Conservation (phyloP, 805 yeast species). For the Jamesozyma spencerorum region DNA sequence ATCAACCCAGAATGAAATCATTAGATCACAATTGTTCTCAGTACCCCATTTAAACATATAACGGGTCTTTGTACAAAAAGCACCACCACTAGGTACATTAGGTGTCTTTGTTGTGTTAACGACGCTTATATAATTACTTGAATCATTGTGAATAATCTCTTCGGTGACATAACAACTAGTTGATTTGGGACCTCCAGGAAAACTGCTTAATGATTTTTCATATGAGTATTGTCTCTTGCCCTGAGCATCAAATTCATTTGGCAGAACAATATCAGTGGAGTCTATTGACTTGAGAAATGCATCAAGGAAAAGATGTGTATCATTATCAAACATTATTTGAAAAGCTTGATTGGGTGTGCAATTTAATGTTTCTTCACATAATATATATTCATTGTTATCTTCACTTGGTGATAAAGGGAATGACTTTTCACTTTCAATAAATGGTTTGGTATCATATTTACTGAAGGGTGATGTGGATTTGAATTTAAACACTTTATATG, state of each 20-base stretch:
- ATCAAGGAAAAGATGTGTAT: slow-evolving; percentile 34
- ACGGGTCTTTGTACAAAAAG: slow-evolving; percentile 67
- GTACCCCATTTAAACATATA: slow-evolving; percentile 69
- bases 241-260: slow-evolving; percentile 33
- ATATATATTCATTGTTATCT: slow-evolving; percentile 40
- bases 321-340: slow-evolving; percentile 60
- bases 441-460: slow-evolving; percentile 60
- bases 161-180: slow-evolving; percentile 64
- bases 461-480: slow-evolving; percentile 34
- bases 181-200: slow-evolving; percentile 86
- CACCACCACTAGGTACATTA: slow-evolving; percentile 86
- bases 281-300: slow-evolving; percentile 35
- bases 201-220: slow-evolving; percentile 57
- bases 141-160: slow-evolving; percentile 50
- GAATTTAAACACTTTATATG: slow-evolving; percentile 9
- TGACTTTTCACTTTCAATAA: slow-evolving; percentile 49
- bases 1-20: slow-evolving; percentile 63
- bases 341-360: slow-evolving; percentile 72
- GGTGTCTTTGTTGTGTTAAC: slow-evolving; percentile 69
- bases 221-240: slow-evolving; percentile 41
- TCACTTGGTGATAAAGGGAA: slow-evolving; percentile 35
- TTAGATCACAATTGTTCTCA: slow-evolving; percentile 48
- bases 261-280: slow-evolving; percentile 30
- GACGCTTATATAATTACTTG: slow-evolving; percentile 46
- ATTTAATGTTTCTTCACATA: slow-evolving; percentile 37